Evolutionary conservation across 208 protist species (phyloP), one percentile per base, ranked within the genome.

Genomic region (Herpetomonas tarakana): DNA sequence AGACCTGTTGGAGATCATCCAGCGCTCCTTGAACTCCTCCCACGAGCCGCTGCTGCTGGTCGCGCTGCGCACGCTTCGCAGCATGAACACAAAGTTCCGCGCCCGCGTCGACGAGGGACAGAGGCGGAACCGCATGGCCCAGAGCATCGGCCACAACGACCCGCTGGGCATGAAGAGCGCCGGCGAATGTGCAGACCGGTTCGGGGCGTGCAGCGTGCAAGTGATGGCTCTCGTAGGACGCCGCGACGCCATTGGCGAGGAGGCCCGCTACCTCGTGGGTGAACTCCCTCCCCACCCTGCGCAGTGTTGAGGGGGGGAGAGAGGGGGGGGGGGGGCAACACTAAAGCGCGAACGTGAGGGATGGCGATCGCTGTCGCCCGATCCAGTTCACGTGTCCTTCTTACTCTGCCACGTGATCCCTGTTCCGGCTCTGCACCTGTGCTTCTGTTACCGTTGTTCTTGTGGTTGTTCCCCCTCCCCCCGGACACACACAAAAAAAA

Each of bases 1-100:
- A 1, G 70, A 70, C 31, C 58, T 94, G 27, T 65, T 91, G 19
- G 74, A 88, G 22, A 28, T 94, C 16, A 28, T 92, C 16, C 27
- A 65, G 21, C 74, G 67, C 55, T 71, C 78, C 3, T 68, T 94
- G 12, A 62, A 57, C 19, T 64, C 65, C 22, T 60, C 68, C n/a
- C 61, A 85, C 22, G 79, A 85, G 38, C 61, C 45, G n/a, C 52
- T 86, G 11, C 38, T 83, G n/a, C 30, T 88, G 35, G 31, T 73
- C 21, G 79, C 74, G 14, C 60, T 91, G 22, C 78, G 79, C 28
- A 71, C 77, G 28, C 58, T 88, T 27, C 64, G 71, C 54, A 87
- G 76, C 29, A 74, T 88, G 27, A 76, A 76, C 49, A 79, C 62
- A 29, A 83, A 79, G 56, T 91, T 87, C 55, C 81, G 83, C 52